Evolutionary conservation across 306 rosid species (phyloP), one percentile per base, ranked within the genome.

Genomic region (Fragaria nilgerrensis): DNA sequence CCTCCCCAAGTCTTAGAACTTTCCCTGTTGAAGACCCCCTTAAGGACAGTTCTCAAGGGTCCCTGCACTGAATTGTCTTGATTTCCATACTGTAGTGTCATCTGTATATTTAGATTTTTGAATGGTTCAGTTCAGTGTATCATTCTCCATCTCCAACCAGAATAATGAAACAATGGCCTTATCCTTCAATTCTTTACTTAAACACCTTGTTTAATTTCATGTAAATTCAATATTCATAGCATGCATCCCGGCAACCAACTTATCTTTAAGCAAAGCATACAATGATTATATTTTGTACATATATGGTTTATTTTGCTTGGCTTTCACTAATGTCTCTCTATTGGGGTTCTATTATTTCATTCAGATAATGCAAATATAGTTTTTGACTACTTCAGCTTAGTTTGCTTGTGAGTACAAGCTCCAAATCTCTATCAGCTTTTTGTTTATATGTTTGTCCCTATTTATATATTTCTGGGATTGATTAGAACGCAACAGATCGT

Each of bases 51-150:
- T 27, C n/a, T 13, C 5, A 25, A 5, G 58, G 77, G 56, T 25
- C 78, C 77, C 56, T 0, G 14, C 44, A 29, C 3, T 56, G 56
- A 25, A 19, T 49, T 22, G 53, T 41, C 43, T 74, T 44, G 2
- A 58, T 7, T 25, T 17, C 29, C 17, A 2, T 0, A 1, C 29
- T 9, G 5, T 66, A 66, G 49, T 53, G 66, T 52, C 22, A 19
- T 44, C 76, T 53, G 39, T 37, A 6, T 7, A 16, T 65, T 0
- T 43, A 43, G 45, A 43, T 7, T 43, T 43, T 43, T 34, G 9
- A 73, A 36, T 55, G 52, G 67, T 73, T 53, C 22, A 20, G 52
- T 73, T 73, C 67, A 13, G 52, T 22, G 23, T 14, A 73, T 36
- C 65, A 52, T 34, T 72, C 20, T 43, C 44, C 8, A 41, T 47